These are phyloP conservation scores for Elaeagnus macrophylla DNA, from an alignment of 306 rosid species.

Conservation along the genomic window DNA sequence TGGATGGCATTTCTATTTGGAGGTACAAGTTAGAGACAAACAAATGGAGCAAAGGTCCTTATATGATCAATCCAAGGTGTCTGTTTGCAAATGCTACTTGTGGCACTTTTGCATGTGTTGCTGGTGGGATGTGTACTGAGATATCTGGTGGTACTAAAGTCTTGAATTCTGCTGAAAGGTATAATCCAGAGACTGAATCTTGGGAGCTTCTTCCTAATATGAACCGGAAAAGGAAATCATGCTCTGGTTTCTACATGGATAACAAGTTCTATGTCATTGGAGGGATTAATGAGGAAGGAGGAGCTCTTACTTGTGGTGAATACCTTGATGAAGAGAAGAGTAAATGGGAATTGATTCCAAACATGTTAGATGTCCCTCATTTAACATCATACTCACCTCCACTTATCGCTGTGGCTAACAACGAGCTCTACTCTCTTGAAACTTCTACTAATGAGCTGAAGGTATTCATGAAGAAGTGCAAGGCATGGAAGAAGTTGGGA, in stretches of 20 bases:
- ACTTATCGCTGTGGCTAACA: constrained; percentile 57
- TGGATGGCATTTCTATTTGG: constrained; percentile 49
- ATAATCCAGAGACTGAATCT: constrained; percentile 28
- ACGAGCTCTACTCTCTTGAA: constrained; percentile 47
- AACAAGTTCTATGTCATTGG: constrained; percentile 63
- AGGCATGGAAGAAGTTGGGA: constrained; percentile 57
- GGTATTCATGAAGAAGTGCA: constrained; percentile 37
- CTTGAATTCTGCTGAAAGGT: constrained; percentile 52
- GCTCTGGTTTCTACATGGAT: constrained; percentile 74
- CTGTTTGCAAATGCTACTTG: constrained; percentile 69
- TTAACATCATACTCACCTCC: constrained; percentile 38
- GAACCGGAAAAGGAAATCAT: constrained; percentile 36
- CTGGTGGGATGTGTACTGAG: constrained; percentile 46
- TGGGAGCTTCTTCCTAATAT: constrained; percentile 62
- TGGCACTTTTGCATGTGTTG: constrained; percentile 46
- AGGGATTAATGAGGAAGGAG: constrained; percentile 42
- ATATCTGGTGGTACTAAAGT: constrained; percentile 18
- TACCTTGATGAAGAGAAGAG: constrained; percentile 38
- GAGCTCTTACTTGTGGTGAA: constrained; percentile 51
- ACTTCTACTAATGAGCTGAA: constrained; percentile 50
- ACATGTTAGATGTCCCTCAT: constrained; percentile 35
- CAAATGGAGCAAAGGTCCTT: constrained; percentile 59
- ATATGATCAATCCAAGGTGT: constrained; percentile 60
- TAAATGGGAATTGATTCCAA: constrained; percentile 45
- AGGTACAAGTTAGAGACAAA: constrained; percentile 35